phyloP scores from a whole-genome alignment of 176 grass and related monocot species.

The Avena insularis region DNA sequence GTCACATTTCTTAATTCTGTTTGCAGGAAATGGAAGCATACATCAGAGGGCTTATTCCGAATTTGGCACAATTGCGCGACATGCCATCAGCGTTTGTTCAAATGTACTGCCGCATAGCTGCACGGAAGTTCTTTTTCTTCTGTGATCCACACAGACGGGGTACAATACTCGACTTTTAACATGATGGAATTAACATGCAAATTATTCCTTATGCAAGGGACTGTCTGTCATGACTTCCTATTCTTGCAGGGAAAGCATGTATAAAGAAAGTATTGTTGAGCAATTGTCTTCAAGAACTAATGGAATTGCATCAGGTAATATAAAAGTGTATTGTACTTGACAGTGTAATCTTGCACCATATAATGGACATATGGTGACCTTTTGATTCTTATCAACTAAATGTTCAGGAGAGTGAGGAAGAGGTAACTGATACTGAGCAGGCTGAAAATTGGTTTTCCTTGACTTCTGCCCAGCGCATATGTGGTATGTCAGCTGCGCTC shows the following conservation, averaged over 20 bases:
- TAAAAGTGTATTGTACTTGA: not conserved
- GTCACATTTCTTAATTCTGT: conserved; percentile 47
- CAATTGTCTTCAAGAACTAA: conserved; percentile 98
- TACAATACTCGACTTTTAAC: conserved; percentile 33
- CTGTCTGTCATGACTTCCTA: not conserved
- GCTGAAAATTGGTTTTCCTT: conserved; percentile 99
- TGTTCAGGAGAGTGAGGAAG: conserved; percentile 95
- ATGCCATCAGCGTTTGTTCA: conserved; percentile 91
- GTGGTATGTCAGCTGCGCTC: conserved; percentile 61
- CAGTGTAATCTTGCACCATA: not conserved
- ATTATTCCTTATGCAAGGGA: not conserved
- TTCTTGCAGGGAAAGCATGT: conserved; percentile 87
- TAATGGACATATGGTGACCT: not conserved
- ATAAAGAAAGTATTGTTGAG: conserved; percentile 99
- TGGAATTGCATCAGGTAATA: conserved; percentile 96
- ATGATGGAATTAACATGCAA: not conserved
- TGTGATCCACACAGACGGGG: conserved; percentile 96
- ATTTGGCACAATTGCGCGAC: conserved; percentile 91
- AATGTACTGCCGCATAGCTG: conserved; percentile 99
- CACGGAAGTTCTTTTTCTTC: conserved; percentile 99
- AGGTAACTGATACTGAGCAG: conserved; percentile 94
- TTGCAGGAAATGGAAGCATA: conserved; percentile 99
- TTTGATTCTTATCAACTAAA: conserved; percentile 33
- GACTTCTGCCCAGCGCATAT: conserved; percentile 96
- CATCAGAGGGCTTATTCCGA: conserved; percentile 97